These are phyloP conservation scores for Emmonsiellopsis sp. DNA, from an alignment of 2,329 filamentous ascomycete species.

Conservation along the genomic window DNA sequence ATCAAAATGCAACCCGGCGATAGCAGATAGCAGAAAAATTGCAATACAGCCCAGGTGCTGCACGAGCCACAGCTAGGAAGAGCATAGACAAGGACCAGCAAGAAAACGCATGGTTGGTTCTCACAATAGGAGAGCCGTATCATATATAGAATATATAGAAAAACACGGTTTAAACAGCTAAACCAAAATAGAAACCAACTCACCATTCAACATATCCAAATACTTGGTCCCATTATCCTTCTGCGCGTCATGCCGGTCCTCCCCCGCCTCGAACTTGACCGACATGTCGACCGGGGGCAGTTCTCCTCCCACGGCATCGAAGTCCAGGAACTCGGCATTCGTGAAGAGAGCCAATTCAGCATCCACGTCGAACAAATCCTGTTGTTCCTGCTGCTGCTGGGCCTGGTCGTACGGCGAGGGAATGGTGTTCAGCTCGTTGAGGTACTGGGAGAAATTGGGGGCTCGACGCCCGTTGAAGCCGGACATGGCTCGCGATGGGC, in stretches of 20 bases:
- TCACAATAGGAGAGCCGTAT: neutral
- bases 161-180: neutral
- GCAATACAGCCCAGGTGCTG: too few relatives aligned
- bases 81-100: neutral
- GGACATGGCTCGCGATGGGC: slow-evolving; percentile 46
- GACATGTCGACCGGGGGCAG: slow-evolving; percentile 18
- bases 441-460: slow-evolving; percentile 82
- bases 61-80: too few relatives aligned
- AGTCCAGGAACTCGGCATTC: slow-evolving; percentile 74
- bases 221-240: slow-evolving; percentile 25
- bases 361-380: slow-evolving; percentile 52
- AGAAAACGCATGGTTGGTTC: neutral
- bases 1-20: too few relatives aligned
- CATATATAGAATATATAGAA: slow-evolving; percentile 3
- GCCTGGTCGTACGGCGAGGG: slow-evolving; percentile 56
- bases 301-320: slow-evolving; percentile 44
- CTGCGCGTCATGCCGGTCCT: slow-evolving; percentile 15
- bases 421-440: slow-evolving; percentile 72
- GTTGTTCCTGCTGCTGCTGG: slow-evolving; percentile 46
- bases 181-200: slow-evolving; percentile 15
- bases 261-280: slow-evolving; percentile 11
- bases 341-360: slow-evolving; percentile 71
- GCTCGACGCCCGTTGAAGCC: slow-evolving; percentile 66
- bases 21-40: neutral
- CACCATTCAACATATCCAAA: slow-evolving; percentile 34